Base-by-base conservation (phyloP, 495 filamentous ascomycete genomes). In the Penicillium arizonense region DNA sequence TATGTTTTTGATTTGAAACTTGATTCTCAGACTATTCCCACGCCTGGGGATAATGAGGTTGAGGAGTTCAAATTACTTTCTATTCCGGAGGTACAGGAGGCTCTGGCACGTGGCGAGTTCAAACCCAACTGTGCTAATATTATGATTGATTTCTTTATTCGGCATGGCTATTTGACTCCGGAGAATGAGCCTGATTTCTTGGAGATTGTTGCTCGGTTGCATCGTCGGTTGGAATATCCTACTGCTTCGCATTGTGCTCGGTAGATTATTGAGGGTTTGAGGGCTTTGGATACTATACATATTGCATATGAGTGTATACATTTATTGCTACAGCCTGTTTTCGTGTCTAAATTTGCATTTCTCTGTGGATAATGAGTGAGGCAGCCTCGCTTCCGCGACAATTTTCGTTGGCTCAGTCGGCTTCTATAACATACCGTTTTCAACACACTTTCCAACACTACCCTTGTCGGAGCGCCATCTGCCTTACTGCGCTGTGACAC, bases 121-220 rank as follows among this genome's bases (percentile, higher is more conserved):
- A 99, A 99, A 73, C 90, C 95, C 0, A 99, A 99, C 64, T 97
- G 92, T 65, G 87, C 87, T 2, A 59, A 93, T 48, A 78, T 95
- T 20, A 68, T 95, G 59, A 67, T 96, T 39, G 90, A 96, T 69
- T 98, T 97, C 77, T 91, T 98, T 69, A 73, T 96, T 52, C 76
- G 94, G 24, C 91, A 91, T 69, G 88, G 89, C 1, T 80, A 96
- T 47, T 62, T 95, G 58, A 96, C 87, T 1, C 67, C 78, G 10
- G 90, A 89, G 65, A 94, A 91, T 67, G 91, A 97, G 74, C 78
- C 82, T 39, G 71, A 95, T 68, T 96, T 86, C 65, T 71, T 88
- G 55, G 84, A 91, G 75, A 89, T 99, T 56, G 64, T 82, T 37
- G 72, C 82, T 18, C 78, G 89, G 48, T 65, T 96, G 50, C 92